A percentile compares a stretch with the other conserved stretches of the same genome.
These are phyloP conservation scores for Corymbia calophylla DNA, from an alignment of 441 rosid genomes.

Conservation along the genomic window DNA sequence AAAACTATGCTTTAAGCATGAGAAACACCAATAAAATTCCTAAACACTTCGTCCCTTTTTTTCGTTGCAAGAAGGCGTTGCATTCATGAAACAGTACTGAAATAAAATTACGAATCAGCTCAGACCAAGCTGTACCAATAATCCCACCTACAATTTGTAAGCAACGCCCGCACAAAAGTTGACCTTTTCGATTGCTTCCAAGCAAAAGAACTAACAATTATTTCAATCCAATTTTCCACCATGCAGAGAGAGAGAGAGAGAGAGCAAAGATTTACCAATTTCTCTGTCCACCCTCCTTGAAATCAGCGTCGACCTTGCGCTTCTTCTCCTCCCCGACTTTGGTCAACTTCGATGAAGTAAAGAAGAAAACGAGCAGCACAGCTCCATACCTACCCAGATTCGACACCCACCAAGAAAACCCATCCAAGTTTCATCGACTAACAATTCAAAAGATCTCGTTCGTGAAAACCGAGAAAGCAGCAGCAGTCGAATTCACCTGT, in stretches of 20 bases:
- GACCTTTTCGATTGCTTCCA: background rate
- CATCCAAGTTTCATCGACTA: background rate
- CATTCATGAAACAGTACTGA: background rate
- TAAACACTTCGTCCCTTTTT: background rate
- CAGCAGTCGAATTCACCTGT: constrained; percentile 30
- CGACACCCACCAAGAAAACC: background rate
- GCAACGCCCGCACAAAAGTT: background rate
- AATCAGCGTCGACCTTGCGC: constrained; percentile 64
- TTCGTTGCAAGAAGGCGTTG: background rate
- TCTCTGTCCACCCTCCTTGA: constrained; percentile 91
- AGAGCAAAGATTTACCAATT: constrained; percentile 45
- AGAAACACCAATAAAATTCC: background rate
- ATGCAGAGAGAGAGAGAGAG: background rate
- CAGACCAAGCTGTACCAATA: background rate
- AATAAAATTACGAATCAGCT: background rate
- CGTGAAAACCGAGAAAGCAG: too few species aligned
- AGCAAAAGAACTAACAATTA: background rate
- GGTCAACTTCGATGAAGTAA: constrained; percentile 82
- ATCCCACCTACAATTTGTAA: background rate
- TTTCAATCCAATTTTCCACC: background rate
- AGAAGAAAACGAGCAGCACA: constrained; percentile 63
- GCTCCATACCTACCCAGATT: constrained; percentile 61
- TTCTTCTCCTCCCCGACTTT: constrained; percentile 82
- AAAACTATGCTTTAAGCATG: background rate
- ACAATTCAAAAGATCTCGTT: background rate